Evolutionary conservation across 2,329 filamentous ascomycete genomes (phyloP).

Genomic region (Colletotrichum graminicola): DNA sequence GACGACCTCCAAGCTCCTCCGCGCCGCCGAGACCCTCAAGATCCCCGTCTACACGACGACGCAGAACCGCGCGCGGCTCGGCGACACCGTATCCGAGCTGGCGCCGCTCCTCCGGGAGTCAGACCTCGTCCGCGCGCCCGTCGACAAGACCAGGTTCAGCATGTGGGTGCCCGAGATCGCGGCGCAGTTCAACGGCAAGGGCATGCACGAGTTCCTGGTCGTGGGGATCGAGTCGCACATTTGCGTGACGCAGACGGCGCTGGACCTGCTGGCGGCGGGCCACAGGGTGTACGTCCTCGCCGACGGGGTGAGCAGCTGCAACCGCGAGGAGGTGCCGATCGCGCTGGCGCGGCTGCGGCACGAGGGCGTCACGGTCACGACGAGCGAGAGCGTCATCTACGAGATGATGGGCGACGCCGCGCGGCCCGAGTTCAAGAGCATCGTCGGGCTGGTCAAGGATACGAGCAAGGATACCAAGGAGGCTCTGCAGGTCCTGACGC

Average conservation of each 20-base stretch:
- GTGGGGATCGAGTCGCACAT: constrained; percentile 96
- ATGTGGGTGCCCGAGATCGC: constrained; percentile 83
- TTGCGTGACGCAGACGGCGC: constrained; percentile 91
- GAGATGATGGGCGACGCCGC: constrained; percentile 88
- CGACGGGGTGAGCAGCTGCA: constrained; percentile 91
- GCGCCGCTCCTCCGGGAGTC: constrained; percentile 59
- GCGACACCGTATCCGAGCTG: constrained; percentile 82
- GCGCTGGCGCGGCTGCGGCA: constrained; percentile 81
- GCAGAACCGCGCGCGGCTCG: constrained; percentile 83
- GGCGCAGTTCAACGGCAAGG: constrained; percentile 49
- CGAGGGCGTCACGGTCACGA: constrained; percentile 84
- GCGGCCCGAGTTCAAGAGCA: constrained; percentile 77
- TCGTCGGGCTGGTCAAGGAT: constrained; percentile 85
- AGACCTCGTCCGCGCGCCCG: constrained; percentile 59
- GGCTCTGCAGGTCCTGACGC: constrained; percentile 75
- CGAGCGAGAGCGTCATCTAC: constrained; percentile 90
- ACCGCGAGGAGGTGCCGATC: constrained; percentile 82
- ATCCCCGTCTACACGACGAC: constrained; percentile 90
- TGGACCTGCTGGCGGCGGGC: constrained; percentile 81
- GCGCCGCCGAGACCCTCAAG: constrained; percentile 71
- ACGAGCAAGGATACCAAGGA: constrained; percentile 77
- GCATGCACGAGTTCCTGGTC: constrained; percentile 72
- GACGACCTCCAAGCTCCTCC: constrained; percentile 77
- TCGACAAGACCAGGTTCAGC: constrained; percentile 91
- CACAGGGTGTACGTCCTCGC: constrained; percentile 89